Evolutionary conservation across 2,329 filamentous ascomycete species (phyloP).

Genomic region (Colletotrichum paranaense): DNA sequence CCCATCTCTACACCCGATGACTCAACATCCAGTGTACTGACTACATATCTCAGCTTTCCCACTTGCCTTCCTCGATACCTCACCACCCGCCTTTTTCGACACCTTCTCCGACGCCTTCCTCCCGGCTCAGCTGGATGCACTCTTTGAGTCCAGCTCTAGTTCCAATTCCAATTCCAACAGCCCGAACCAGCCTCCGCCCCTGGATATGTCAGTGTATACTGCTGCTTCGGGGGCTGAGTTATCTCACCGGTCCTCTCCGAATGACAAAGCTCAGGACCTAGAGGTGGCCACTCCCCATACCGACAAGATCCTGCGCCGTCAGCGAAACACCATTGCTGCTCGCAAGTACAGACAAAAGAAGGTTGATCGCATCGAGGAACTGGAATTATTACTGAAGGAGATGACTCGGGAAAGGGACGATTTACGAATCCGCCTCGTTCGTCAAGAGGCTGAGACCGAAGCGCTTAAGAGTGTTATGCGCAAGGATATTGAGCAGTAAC

Average conservation of each 20-base stretch:
- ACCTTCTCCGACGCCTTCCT: slow-evolving; percentile 24
- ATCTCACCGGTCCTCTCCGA: slow-evolving; percentile 21
- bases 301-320: slow-evolving; percentile 63
- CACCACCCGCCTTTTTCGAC: slow-evolving; percentile 30
- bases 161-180: slow-evolving; percentile 29
- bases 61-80: slow-evolving; percentile 16
- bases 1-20: not conserved
- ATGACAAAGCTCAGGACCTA: slow-evolving; percentile 5
- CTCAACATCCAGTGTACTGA: not conserved
- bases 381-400: slow-evolving; percentile 69
- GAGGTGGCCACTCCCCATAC: slow-evolving; percentile 4
- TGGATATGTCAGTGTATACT: slow-evolving; percentile 21
- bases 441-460: slow-evolving; percentile 73
- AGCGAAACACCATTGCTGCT: slow-evolving; percentile 77
- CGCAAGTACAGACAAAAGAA: slow-evolving; percentile 78
- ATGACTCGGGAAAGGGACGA: slow-evolving; percentile 73
- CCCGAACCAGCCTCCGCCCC: slow-evolving; percentile 26
- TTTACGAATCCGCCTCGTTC: slow-evolving; percentile 69
- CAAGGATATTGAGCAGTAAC: slow-evolving; percentile 15
- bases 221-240: slow-evolving; percentile 10
- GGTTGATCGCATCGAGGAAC: slow-evolving; percentile 71
- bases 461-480: slow-evolving; percentile 65
- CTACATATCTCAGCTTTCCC: slow-evolving; percentile 25
- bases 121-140: slow-evolving; percentile 6
- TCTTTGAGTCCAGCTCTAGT: slow-evolving; percentile 29